These are phyloP conservation scores for Notholithocarpus densiflorus DNA, from an alignment of 306 rosid species.

Conservation along the genomic window DNA sequence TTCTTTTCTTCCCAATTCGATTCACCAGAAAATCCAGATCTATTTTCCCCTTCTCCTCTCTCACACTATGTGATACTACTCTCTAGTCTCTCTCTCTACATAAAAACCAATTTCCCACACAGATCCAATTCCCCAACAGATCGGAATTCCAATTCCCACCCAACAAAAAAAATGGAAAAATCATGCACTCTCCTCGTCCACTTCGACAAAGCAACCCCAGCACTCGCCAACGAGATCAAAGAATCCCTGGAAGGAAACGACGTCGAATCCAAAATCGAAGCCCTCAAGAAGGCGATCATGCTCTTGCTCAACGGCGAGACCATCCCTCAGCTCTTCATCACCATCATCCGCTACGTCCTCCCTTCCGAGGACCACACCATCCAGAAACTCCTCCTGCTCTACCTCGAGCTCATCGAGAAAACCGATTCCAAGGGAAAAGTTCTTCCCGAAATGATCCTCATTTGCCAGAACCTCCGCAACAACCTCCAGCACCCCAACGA, in stretches of 20 bases:
- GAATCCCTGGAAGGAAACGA: slow-evolving; percentile 89
- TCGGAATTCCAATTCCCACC: slow-evolving; percentile 8
- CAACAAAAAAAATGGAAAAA: slow-evolving; percentile 58
- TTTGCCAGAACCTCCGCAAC: slow-evolving; percentile 93
- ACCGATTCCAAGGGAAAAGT: slow-evolving; percentile 85
- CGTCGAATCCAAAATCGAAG: slow-evolving; percentile 61
- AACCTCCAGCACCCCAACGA: slow-evolving; percentile 91
- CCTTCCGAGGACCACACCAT: slow-evolving; percentile 96
- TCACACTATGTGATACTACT: no score
- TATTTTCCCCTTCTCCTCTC: no score
- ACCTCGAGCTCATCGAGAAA: slow-evolving; percentile 88
- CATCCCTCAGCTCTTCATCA: slow-evolving; percentile 90
- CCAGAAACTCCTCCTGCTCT: slow-evolving; percentile 91
- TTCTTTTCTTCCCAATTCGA: no score
- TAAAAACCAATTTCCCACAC: neutral
- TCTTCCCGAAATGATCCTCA: slow-evolving; percentile 93
- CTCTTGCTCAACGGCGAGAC: slow-evolving; percentile 85
- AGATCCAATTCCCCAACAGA: neutral
- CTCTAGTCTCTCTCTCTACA: no score
- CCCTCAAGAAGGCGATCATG: slow-evolving; percentile 86
- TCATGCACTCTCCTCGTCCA: slow-evolving; percentile 82
- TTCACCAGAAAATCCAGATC: no score
- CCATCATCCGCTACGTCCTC: slow-evolving; percentile 85
- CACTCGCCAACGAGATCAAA: slow-evolving; percentile 85
- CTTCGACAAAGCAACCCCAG: slow-evolving; percentile 92